These are phyloP conservation scores for Nigrospora osmanthi DNA, from an alignment of 2,329 filamentous ascomycete genomes.

Conservation along the genomic window DNA sequence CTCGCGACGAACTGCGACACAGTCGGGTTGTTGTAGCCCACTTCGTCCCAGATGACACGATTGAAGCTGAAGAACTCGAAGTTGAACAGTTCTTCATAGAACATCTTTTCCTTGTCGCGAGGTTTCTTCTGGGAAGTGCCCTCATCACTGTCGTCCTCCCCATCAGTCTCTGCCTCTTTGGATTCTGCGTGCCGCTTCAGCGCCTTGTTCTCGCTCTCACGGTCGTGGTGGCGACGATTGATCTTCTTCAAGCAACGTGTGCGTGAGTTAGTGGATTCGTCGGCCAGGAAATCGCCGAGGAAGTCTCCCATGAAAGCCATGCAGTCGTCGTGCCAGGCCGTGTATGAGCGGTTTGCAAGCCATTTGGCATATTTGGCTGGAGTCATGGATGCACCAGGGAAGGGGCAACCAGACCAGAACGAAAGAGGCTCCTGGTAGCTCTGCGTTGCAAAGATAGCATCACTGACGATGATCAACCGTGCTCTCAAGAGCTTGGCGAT, in stretches of 20 bases:
- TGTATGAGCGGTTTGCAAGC: slow-evolving; percentile 1
- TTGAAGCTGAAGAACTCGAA: slow-evolving; percentile 29
- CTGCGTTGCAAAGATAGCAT: slow-evolving; percentile 11
- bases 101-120: slow-evolving; percentile 3
- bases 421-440: slow-evolving; percentile 11
- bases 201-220: too few species aligned
- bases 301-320: background rate
- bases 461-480: slow-evolving; percentile 29
- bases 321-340: slow-evolving; percentile 1
- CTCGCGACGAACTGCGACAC: slow-evolving; percentile 24
- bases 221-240: too few species aligned
- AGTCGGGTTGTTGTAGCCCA: slow-evolving; percentile 27
- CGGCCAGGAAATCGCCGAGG: too few species aligned
- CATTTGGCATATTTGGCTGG: background rate
- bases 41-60: slow-evolving; percentile 34
- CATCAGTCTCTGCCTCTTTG: background rate
- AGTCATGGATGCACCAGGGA: background rate
- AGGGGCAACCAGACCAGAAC: slow-evolving; percentile 5
- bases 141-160: background rate
- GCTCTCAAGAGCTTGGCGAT: slow-evolving; percentile 16
- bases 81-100: slow-evolving; percentile 8
- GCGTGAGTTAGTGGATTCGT: too few species aligned
- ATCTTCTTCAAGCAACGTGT: too few species aligned
- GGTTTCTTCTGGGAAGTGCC: too few species aligned
- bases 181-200: too few species aligned